phyloP scores from a whole-genome alignment of 768 basidiomycete species.

The button mushroom (Agaricus bisporus) region DNA sequence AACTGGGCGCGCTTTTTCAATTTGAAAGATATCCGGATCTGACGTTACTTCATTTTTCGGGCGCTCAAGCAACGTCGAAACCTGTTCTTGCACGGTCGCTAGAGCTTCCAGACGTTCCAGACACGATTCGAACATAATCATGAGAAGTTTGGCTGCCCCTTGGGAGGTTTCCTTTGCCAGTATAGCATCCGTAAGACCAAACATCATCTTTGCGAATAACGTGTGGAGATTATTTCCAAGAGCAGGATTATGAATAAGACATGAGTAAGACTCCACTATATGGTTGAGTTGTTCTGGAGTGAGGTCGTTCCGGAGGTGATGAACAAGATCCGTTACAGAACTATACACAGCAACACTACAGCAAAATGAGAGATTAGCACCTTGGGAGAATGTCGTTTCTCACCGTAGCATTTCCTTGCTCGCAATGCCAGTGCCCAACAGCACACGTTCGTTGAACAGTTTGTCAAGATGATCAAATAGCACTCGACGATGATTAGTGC shows the following conservation, averaged over 20 bases:
- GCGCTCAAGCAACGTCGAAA: conserved; percentile 40
- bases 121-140: conserved; percentile 73
- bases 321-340: conserved; percentile 88
- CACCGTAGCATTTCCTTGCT: conserved; percentile 83
- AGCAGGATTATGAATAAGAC: conserved; percentile 84
- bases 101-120: conserved; percentile 83
- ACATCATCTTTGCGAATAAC: conserved; percentile 88
- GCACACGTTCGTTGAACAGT: conserved; percentile 83
- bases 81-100: conserved; percentile 54
- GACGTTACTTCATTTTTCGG: conserved; percentile 34
- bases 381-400: conserved; percentile 15
- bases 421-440: conserved; percentile 80
- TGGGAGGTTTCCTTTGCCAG: conserved; percentile 65
- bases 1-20: conserved; percentile 85
- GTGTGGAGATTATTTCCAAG: conserved; percentile 79
- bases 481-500: conserved; percentile 68
- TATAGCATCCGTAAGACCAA: conserved; percentile 81
- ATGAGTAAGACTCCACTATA: conserved; percentile 80
- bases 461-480: conserved; percentile 83
- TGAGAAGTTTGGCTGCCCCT: conserved; percentile 64
- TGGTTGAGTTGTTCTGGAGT: conserved; percentile 67
- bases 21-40: conserved; percentile 49
- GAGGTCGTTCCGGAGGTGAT: conserved; percentile 83
- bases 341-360: conserved; percentile 74
- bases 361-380: conserved; percentile 2